Percentiles rank a stretch among this genome's conserved stretches.
Evolutionary conservation across 495 filamentous ascomycete genomes (phyloP).

Genomic region (Penicillium bovifimosum): DNA sequence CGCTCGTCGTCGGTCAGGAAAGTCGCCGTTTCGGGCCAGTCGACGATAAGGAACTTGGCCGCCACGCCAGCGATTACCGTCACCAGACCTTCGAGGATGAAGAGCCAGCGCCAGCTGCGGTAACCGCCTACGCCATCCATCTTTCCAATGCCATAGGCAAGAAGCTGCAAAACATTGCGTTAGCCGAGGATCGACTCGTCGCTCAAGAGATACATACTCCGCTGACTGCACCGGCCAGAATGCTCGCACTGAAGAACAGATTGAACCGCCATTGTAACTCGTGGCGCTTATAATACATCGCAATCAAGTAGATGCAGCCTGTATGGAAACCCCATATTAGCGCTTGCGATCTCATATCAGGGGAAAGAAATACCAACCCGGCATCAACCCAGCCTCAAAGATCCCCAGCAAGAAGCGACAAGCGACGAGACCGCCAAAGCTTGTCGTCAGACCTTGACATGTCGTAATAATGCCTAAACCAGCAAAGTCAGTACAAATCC

Average conservation of each 20-base stretch:
- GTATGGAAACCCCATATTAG: slow-evolving; percentile 8
- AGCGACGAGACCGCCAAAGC: slow-evolving; percentile 47
- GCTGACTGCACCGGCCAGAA: slow-evolving; percentile 56
- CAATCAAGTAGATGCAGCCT: slow-evolving; percentile 46
- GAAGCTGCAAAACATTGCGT: slow-evolving; percentile 30
- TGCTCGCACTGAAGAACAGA: slow-evolving; percentile 53
- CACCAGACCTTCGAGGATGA: slow-evolving; percentile 58
- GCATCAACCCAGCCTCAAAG: slow-evolving; percentile 55
- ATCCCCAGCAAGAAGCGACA: slow-evolving; percentile 52
- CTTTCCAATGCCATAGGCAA: slow-evolving; percentile 54
- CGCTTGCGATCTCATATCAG: not conserved
- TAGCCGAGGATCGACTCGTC: not conserved
- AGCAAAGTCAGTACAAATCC: not conserved
- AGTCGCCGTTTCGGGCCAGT: slow-evolving; percentile 48
- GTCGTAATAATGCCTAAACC: slow-evolving; percentile 43
- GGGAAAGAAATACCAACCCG: slow-evolving; percentile 24
- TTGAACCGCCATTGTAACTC: slow-evolving; percentile 56
- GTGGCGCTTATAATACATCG: slow-evolving; percentile 58
- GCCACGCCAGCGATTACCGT: slow-evolving; percentile 43
- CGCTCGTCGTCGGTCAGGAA: slow-evolving; percentile 48
- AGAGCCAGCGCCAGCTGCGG: slow-evolving; percentile 57
- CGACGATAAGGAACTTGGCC: slow-evolving; percentile 50
- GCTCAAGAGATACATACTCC: slow-evolving; percentile 32
- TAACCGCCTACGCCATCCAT: slow-evolving; percentile 50
- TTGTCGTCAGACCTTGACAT: slow-evolving; percentile 52